Percentiles rank a stretch among this genome's conserved stretches.
Conservation (phyloP, 768 basidiomycete genomes). For the Suillus americanus region DNA sequence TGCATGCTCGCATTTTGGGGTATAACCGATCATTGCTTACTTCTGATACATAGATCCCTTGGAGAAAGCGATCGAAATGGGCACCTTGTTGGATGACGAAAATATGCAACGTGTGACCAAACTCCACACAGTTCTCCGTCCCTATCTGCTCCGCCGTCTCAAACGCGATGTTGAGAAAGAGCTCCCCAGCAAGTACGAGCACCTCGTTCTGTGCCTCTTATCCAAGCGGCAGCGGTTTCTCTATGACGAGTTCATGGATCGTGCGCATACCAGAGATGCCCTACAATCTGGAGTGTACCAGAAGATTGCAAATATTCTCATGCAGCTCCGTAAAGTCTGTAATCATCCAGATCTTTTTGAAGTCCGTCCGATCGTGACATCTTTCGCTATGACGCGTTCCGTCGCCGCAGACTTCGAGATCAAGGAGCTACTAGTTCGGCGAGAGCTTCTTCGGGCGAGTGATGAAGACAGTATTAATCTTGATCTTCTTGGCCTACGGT, state of each 20-base stretch:
- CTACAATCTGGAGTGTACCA: conserved; percentile 84
- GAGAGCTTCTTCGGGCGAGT: conserved; percentile 58
- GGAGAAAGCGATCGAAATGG: conserved; percentile 92
- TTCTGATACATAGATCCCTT: conserved; percentile 65
- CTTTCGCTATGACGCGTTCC: conserved; percentile 72
- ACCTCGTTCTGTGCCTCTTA: conserved; percentile 82
- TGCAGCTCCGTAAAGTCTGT: conserved; percentile 97
- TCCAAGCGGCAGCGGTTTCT: conserved; percentile 93
- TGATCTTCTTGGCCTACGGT: conserved; percentile 62
- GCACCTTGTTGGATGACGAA: conserved; percentile 73
- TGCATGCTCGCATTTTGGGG: conserved; percentile 29
- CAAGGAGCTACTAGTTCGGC: conserved; percentile 84
- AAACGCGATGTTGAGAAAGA: conserved; percentile 98
- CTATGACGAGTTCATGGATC: conserved; percentile 95
- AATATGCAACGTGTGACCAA: conserved; percentile 82
- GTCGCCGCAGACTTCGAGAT: conserved; percentile 79
- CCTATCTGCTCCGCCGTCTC: conserved; percentile 92
- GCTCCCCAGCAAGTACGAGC: conserved; percentile 91
- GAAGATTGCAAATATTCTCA: conserved; percentile 91
- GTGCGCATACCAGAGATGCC: conserved; percentile 79
- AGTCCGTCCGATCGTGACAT: conserved; percentile 80
- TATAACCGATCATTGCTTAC: conserved; percentile 6
- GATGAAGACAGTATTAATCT: conserved; percentile 57
- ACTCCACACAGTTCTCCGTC: conserved; percentile 92
- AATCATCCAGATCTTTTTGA: conserved; percentile 94